Percentiles rank a stretch among this genome's conserved stretches.
phyloP scores from a whole-genome alignment of 2,329 filamentous ascomycete genomes.

The Pestalotiopsis sp. region DNA sequence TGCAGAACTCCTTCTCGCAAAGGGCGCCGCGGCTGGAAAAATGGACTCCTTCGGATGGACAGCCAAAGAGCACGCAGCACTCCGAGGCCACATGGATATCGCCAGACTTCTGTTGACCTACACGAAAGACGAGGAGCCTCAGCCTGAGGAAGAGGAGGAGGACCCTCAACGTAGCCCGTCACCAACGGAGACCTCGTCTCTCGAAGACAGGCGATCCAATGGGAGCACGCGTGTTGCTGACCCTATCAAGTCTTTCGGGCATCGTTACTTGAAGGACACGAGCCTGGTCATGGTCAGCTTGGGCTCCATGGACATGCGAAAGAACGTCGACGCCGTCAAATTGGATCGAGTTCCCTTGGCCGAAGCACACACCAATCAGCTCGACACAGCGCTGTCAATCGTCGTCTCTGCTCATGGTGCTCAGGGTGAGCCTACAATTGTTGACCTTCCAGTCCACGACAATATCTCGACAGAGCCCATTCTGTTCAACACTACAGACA shows the following conservation, averaged over 20 bases:
- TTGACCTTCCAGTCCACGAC: slow-evolving; percentile 92
- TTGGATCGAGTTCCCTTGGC: slow-evolving; percentile 86
- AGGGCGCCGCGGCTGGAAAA: slow-evolving; percentile 75
- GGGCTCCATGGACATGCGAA: slow-evolving; percentile 92
- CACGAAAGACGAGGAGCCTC: slow-evolving; percentile 32
- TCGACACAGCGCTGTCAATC: slow-evolving; percentile 91
- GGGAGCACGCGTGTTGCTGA: slow-evolving; percentile 61
- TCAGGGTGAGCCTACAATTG: slow-evolving; percentile 81
- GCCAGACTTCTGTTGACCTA: slow-evolving; percentile 68
- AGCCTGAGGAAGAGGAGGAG: slow-evolving; percentile 31
- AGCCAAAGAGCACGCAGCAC: slow-evolving; percentile 86
- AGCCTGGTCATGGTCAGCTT: slow-evolving; percentile 90
- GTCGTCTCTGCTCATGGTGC: slow-evolving; percentile 87
- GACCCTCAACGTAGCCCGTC: slow-evolving; percentile 36
- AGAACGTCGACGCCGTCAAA: slow-evolving; percentile 77
- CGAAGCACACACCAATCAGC: slow-evolving; percentile 87
- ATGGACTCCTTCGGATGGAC: slow-evolving; percentile 92
- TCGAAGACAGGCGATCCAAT: slow-evolving; percentile 61
- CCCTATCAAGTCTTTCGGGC: slow-evolving; percentile 92
- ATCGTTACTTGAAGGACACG: slow-evolving; percentile 88
- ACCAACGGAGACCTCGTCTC: slow-evolving; percentile 59
- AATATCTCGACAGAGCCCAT: slow-evolving; percentile 94
- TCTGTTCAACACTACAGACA: slow-evolving; percentile 79
- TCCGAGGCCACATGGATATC: slow-evolving; percentile 86
- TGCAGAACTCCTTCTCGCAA: slow-evolving; percentile 75